phyloP scores from a whole-genome alignment of 2,329 filamentous ascomycete species.

The Davidsoniella neocaledoniae region DNA sequence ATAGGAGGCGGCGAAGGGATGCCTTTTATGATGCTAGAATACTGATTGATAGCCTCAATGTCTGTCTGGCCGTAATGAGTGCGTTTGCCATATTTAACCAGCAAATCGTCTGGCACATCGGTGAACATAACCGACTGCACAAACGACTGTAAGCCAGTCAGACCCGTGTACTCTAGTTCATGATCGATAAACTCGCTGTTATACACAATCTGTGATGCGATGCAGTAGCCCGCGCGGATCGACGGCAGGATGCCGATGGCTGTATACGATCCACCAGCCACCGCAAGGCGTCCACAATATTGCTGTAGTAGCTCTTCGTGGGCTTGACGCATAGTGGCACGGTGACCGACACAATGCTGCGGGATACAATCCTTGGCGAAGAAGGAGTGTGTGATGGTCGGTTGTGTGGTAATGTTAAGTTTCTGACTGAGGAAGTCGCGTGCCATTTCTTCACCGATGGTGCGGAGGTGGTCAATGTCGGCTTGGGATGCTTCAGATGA shows the following conservation, averaged over 20 bases:
- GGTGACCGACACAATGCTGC: conserved; percentile 73
- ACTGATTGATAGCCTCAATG: not conserved
- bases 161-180: conserved; percentile 20
- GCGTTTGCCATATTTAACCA: conserved; percentile 2
- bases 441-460: conserved; percentile 53
- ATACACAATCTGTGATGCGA: conserved; percentile 23
- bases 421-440: conserved; percentile 56
- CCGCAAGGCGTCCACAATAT: conserved; percentile 47
- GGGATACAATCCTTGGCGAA: conserved; percentile 61
- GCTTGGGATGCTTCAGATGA: conserved; percentile 29
- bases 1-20: not conserved
- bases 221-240: conserved; percentile 32
- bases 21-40: not conserved
- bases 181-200: conserved; percentile 11
- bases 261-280: conserved; percentile 41
- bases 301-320: conserved; percentile 34
- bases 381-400: conserved; percentile 42
- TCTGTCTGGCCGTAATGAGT: not conserved
- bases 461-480: conserved; percentile 45
- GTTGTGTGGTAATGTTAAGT: conserved; percentile 25
- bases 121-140: conserved; percentile 16
- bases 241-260: conserved; percentile 33
- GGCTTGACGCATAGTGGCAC: conserved; percentile 39
- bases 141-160: conserved; percentile 13
- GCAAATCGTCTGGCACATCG: not conserved